Percentiles rank a stretch among this genome's conserved stretches.
Conservation (phyloP, 2,329 filamentous ascomycete species). For the Diplodia seriata region DNA sequence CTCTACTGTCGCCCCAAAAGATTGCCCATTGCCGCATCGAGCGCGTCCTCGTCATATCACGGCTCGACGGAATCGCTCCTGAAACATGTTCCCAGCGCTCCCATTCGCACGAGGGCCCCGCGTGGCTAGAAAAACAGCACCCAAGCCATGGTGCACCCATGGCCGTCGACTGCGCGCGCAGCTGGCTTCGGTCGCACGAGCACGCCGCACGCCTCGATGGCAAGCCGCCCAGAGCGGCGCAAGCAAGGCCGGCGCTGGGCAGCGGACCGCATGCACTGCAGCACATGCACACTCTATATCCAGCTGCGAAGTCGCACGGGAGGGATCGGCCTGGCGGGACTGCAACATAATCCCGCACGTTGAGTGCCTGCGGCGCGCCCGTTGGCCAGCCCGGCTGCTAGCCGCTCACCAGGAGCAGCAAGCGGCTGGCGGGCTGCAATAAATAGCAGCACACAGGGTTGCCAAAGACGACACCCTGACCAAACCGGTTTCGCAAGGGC, state of each 20-base stretch:
- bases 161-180: constrained; percentile 12
- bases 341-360: constrained; percentile 26
- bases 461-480: not conserved
- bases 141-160: constrained; percentile 22
- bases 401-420: constrained; percentile 14
- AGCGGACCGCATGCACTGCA: constrained; percentile 11
- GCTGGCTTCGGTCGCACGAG: constrained; percentile 28
- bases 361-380: constrained; percentile 9
- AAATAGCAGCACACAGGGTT: constrained; percentile 15
- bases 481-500: not conserved
- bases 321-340: constrained; percentile 25
- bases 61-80: constrained; percentile 24
- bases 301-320: constrained; percentile 25
- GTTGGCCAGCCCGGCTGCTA: constrained; percentile 7
- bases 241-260: constrained; percentile 8
- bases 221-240: constrained; percentile 14
- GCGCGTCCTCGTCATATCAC: constrained; percentile 23
- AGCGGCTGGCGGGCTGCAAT: constrained; percentile 14
- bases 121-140: constrained; percentile 29
- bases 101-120: constrained; percentile 30
- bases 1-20: constrained; percentile 3
- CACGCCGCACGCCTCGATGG: constrained; percentile 11
- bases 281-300: constrained; percentile 23
- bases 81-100: constrained; percentile 29
- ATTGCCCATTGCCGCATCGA: constrained; percentile 2